Percentiles rank a stretch among this genome's conserved stretches.
These are phyloP conservation scores for Entomortierella beljakovae DNA, from an alignment of 192 early-diverging fungal species.

Conservation along the genomic window DNA sequence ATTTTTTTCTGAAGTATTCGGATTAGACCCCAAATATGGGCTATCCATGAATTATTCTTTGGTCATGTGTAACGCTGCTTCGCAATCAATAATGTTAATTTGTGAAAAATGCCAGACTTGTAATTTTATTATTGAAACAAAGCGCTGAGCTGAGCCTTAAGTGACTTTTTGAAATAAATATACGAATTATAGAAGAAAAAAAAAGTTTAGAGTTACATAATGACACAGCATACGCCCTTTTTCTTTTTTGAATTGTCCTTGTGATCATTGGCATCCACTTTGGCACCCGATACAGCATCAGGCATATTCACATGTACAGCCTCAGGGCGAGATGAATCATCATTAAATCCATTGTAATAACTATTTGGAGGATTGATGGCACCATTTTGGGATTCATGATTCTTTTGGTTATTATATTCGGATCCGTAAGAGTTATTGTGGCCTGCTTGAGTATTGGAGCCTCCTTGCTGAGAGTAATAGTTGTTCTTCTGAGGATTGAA, in stretches of 20 bases:
- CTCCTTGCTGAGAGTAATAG: constrained; percentile 7
- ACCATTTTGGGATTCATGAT: neutral
- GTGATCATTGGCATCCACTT: neutral
- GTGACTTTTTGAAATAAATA: neutral
- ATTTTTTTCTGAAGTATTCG: no score
- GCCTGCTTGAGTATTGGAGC: neutral
- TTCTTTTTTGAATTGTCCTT: constrained; percentile 20
- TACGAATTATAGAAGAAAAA: neutral
- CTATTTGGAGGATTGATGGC: no score
- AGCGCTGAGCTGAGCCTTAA: no score
- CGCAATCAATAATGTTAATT: no score
- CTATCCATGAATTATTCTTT: no score
- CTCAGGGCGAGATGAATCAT: neutral
- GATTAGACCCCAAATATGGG: no score
- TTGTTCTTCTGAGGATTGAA: neutral
- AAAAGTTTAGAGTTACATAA: constrained; percentile 16
- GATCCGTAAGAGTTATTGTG: neutral
- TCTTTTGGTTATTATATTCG: no score
- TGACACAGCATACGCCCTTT: constrained; percentile 19
- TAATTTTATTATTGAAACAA: no score
- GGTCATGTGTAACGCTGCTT: no score
- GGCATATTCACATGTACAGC: constrained; percentile 33
- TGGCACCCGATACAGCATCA: neutral
- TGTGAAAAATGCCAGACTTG: no score
- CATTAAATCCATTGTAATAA: neutral